These are phyloP conservation scores for Cerrena zonata DNA, from an alignment of 1,284 basidiomycete species.

Conservation along the genomic window DNA sequence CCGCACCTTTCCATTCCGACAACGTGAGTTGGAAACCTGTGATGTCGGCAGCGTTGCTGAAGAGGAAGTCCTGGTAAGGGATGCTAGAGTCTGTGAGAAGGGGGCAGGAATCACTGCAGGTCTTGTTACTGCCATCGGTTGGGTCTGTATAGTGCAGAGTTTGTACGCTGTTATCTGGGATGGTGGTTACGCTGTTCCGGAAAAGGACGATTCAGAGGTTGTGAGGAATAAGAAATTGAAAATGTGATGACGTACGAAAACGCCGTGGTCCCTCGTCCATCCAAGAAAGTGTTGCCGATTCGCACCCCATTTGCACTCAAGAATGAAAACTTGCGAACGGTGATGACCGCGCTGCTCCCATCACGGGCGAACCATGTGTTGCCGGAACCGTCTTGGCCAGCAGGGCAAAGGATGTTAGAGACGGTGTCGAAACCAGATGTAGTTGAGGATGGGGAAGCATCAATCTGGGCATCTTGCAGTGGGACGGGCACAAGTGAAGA, in stretches of 20 bases:
- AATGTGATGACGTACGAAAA: constrained; percentile 66
- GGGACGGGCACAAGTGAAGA: constrained; percentile 87
- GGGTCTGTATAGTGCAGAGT: constrained; percentile 77
- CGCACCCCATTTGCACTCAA: constrained; percentile 76
- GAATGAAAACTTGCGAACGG: constrained; percentile 68
- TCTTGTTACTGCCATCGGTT: constrained; percentile 61
- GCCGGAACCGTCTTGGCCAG: constrained; percentile 70
- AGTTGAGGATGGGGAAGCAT: constrained; percentile 66
- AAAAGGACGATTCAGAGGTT: constrained; percentile 5
- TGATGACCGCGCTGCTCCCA: constrained; percentile 65
- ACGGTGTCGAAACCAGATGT: constrained; percentile 66
- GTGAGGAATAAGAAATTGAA: constrained; percentile 2
- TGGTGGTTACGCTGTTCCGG: constrained; percentile 62
- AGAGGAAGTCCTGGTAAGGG: constrained; percentile 85
- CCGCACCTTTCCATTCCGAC: constrained; percentile 68
- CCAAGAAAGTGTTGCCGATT: constrained; percentile 84
- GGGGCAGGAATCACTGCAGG: constrained; percentile 70
- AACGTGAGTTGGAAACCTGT: constrained; percentile 83
- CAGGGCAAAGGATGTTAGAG: constrained; percentile 77
- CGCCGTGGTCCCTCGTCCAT: constrained; percentile 72
- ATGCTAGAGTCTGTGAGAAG: constrained; percentile 69
- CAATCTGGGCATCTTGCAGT: constrained; percentile 59
- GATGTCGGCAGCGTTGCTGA: constrained; percentile 55
- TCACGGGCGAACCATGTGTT: constrained; percentile 83
- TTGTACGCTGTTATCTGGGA: constrained; percentile 82